phyloP scores from a whole-genome alignment of 495 filamentous ascomycete species.

The Wilcoxina mikolae region DNA sequence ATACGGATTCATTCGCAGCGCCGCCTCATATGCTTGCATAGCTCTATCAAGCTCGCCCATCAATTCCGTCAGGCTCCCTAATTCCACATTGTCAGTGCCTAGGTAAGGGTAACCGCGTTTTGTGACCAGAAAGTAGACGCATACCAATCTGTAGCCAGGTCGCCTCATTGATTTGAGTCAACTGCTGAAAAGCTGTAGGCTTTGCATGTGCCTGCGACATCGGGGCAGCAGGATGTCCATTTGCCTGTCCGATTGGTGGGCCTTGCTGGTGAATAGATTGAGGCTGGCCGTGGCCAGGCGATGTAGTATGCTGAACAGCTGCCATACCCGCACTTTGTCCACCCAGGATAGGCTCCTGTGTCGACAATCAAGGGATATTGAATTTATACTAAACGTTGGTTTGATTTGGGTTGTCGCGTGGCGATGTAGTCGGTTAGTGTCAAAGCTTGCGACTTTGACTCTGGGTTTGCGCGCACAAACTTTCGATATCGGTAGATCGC shows the following conservation, averaged over 20 bases:
- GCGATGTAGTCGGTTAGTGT: too few species aligned
- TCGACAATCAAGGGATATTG: too few species aligned
- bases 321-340: constrained; percentile 12
- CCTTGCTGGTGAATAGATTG: constrained; percentile 22
- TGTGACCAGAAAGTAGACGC: constrained; percentile 18
- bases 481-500: too few species aligned
- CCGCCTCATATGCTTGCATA: constrained; percentile 74
- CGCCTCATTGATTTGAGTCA: constrained; percentile 57
- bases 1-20: constrained; percentile 70
- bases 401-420: too few species aligned
- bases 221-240: constrained; percentile 29
- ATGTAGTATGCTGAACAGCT: constrained; percentile 20
- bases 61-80: constrained; percentile 73
- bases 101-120: neutral
- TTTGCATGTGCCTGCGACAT: constrained; percentile 43
- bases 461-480: too few species aligned
- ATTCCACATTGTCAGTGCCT: constrained; percentile 3
- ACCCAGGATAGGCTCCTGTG: neutral
- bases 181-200: constrained; percentile 44
- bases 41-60: constrained; percentile 81
- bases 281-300: constrained; percentile 25
- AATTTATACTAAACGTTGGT: too few species aligned
- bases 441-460: too few species aligned
- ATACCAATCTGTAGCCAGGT: constrained; percentile 93
- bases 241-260: constrained; percentile 8